Base-by-base conservation (phyloP, 495 filamentous ascomycete genomes). In the Talaromyces liani region DNA sequence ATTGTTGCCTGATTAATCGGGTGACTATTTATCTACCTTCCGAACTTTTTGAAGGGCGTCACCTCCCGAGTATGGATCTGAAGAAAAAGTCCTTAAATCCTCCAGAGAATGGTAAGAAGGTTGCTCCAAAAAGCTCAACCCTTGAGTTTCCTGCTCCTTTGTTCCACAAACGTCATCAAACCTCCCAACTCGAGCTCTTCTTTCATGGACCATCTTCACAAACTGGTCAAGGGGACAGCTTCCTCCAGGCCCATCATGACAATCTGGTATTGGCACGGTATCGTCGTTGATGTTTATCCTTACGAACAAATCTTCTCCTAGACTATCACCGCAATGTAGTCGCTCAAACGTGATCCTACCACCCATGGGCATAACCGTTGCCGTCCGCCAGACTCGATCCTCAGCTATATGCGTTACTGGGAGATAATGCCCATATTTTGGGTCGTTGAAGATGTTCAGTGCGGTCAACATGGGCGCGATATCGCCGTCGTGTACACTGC, bases 251-350 rank as follows among this genome's bases (percentile, higher is more conserved):
- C 84, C 84, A 34, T 70, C 71, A 8, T 69, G 66, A 65, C 84
- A 87, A 4, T 72, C 77, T 1, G 80, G 78, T 8, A 87, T 61
- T 14, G 79, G 75, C 24, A 84, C 76, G 60, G 85, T 80, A 51
- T 78, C 80, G 65, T 87, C 84, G 69, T 85, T 86, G 64, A 85
- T 78, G 59, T 84, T 85, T 51, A 86, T 66, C 20, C 85, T 76
- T n/a, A 87, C 68, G 54, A 75, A 85, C 6, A 66, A 33, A 3
- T 68, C 62, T 16, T 68, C 60, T 0, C 65, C 65, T 5, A 65
- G 61, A 6, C 59, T 34, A 27, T 16, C 9, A 25, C 3, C 36
- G 62, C 84, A 85, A 9, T 65, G 66, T 31, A 86, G 72, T 4
- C 84, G 72, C 66, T 87, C 85, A 56, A 87, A 73, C 24, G 80